Base-by-base conservation (phyloP, 768 basidiomycete species). In the Cystofilobasidium capitatum region DNA sequence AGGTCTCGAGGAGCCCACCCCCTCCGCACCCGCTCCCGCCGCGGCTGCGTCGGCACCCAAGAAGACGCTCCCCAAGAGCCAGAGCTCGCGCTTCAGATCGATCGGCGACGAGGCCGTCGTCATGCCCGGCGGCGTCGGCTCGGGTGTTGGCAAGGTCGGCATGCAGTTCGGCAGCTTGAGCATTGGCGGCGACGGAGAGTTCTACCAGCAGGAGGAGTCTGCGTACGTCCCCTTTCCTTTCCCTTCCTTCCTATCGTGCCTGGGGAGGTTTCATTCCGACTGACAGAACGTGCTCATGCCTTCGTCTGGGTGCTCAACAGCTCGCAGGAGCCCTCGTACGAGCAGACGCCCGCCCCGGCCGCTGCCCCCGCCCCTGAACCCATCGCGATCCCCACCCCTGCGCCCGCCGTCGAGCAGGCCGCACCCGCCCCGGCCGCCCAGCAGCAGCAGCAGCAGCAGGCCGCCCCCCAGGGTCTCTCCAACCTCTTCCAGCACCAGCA, bases 101-200 rank as follows among this genome's bases (percentile, higher is more conserved):
- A 70, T 73, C 51, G 76, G 76, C 33, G 77, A 75, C 20, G 72
- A 76, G 67, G 77, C 76, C 65, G 77, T 78, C 55, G 75, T 78
- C 47, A 71, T 78, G 58, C 75, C 75, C 17, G 75, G 76, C 58
- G 69, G 73, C 13, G 65, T 68, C 36, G 63, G 62, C 26, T 24
- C 40, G 26, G 72, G 70, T 58, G 40, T 73, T 14, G 74, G 71
- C 29, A 63, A 71, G 31, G 72, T 78, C 69, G 77, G 76, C 58
- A 75, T 78, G 75, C 75, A 77, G 65, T 78, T 78, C 65, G 77
- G 77, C 37, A 76, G 74, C 71, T 71, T 78, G 47, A 77, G 74
- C 72, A 76, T 78, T 58, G 76, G 76, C 26, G 63, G 67, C 55
- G 69, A 70, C 63, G 75, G 73, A 37, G 54, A 63, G 67, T 59